A percentile compares a stretch with the other conserved stretches of the same genome.
Evolutionary conservation across 805 yeast species (phyloP).

Genomic region (Limtongia smithiae): DNA sequence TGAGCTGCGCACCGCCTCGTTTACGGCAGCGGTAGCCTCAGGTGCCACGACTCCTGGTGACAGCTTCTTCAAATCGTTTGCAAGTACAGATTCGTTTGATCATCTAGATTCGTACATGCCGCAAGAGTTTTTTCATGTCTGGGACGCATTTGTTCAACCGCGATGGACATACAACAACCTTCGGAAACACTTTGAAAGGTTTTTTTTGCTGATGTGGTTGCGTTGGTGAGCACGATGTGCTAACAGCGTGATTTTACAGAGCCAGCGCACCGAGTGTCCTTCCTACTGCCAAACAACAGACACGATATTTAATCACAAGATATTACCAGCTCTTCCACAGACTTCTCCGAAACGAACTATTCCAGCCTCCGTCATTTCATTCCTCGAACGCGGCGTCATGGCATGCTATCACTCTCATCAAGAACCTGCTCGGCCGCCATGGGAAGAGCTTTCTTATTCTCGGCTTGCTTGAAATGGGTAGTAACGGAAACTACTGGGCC

Average conservation of each 20-base stretch:
- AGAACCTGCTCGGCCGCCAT: conserved; percentile 81
- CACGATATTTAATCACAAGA: conserved; percentile 29
- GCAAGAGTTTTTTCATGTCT: conserved; percentile 59
- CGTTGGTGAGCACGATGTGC: neutral
- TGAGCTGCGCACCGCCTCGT: conserved; percentile 35
- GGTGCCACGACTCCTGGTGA: neutral
- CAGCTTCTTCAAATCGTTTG: neutral
- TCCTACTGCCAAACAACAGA: conserved; percentile 48
- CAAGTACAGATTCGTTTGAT: conserved; percentile 10
- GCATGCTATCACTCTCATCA: conserved; percentile 60
- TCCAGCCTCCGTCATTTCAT: conserved; percentile 52
- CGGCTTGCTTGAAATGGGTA: conserved; percentile 65
- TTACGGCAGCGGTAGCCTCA: conserved; percentile 1
- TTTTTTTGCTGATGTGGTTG: neutral
- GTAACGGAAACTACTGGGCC: conserved; percentile 65
- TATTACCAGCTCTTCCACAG: conserved; percentile 66
- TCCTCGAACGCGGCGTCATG: conserved; percentile 31
- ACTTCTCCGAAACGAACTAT: conserved; percentile 68
- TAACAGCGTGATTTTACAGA: conserved; percentile 1
- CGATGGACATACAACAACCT: conserved; percentile 56
- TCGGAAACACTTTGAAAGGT: conserved; percentile 40
- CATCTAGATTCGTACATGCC: conserved; percentile 24
- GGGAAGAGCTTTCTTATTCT: conserved; percentile 71
- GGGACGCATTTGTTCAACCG: conserved; percentile 65
- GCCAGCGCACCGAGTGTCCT: conserved; percentile 16